Percentiles rank a stretch among this genome's conserved stretches.
These are phyloP conservation scores for Stagonosporopsis chrysanthemi DNA, from an alignment of 2,329 filamentous ascomycete genomes.

Conservation along the genomic window DNA sequence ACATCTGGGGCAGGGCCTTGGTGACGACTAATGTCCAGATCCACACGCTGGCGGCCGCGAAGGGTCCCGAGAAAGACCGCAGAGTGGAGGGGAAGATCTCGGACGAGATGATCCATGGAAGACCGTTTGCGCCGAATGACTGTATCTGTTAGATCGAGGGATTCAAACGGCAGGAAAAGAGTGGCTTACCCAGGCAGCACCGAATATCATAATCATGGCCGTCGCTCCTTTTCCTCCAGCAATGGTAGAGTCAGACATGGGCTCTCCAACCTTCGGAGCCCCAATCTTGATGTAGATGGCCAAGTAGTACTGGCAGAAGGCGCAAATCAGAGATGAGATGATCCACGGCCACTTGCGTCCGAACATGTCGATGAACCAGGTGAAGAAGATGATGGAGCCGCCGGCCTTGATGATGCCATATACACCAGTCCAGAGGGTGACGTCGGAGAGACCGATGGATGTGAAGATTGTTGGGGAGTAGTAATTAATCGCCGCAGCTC, in stretches of 20 bases:
- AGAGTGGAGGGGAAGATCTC: conserved; percentile 79
- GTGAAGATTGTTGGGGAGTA: conserved; percentile 77
- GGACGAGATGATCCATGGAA: conserved; percentile 75
- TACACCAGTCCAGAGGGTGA: conserved; percentile 64
- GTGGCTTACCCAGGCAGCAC: conserved; percentile 11
- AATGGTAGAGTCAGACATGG: conserved; percentile 43
- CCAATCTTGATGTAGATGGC: conserved; percentile 63
- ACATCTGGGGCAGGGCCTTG: conserved; percentile 74
- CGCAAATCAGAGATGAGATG: conserved; percentile 39
- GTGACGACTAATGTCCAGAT: conserved; percentile 74
- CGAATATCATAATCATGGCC: conserved; percentile 53
- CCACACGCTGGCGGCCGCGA: conserved; percentile 75
- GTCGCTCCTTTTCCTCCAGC: conserved; percentile 51
- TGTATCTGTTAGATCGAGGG: background rate
- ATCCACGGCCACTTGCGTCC: conserved; percentile 56
- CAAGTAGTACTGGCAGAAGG: conserved; percentile 70
- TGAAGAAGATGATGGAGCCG: conserved; percentile 72
- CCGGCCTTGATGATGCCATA: conserved; percentile 75
- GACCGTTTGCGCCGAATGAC: conserved; percentile 61
- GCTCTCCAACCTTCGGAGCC: conserved; percentile 38
- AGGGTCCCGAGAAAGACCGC: conserved; percentile 60
- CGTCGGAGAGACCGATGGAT: conserved; percentile 64
- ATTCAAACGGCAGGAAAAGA: background rate
- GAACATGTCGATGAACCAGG: conserved; percentile 71
- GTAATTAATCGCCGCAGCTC: conserved; percentile 67